Evolutionary conservation across 78 protist genomes (phyloP), one percentile per base, ranked within the genome.

Genomic region (Emiliania huxleyi): DNA sequence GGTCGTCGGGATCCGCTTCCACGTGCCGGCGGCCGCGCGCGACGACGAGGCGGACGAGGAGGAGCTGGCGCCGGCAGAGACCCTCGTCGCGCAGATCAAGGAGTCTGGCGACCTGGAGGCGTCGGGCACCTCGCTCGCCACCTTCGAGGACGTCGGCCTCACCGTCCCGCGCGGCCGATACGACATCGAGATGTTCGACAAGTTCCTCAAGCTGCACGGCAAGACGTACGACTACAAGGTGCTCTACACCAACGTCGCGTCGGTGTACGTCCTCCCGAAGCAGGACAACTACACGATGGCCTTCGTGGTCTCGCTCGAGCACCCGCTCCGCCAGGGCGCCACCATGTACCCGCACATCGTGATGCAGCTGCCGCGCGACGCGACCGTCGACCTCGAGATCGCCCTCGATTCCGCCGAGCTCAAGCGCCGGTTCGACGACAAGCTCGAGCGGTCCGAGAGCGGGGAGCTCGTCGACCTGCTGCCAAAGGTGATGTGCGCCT

Each of bases 141-240:
- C 71, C 12, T 23, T 95, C 45, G n/a, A 62, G 3, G 55, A 95
- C 25, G 77, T 96, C n/a, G 88, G 75, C 75, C 23, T 94, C 91
- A 83, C 94, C 56, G 95, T 94, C 45, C 97, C 97, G 89, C 93
- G 97, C 87, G 97, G 96, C 90, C 93, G 97, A 26, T 93, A 85
- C 91, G 95, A 93, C 33, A 49, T 96, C 55, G 97, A 96, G 83
- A 48, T 96, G 90, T 96, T 90, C 69, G 93, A 87, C 77, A 79
- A 81, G 21, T 94, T 90, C 90, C 81, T 95, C 26, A 85, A 91
- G 46, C 91, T 96, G 69, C 95, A 91, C n/a, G 97, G 97, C 81
- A 96, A 96, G 91, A 93, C 93, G 21, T 94, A 93, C 55, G 97
- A 94, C 38, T 95, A 93, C 56, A 96, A 96, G 83, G 93, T 96